Base-by-base conservation (phyloP, 495 filamentous ascomycete genomes). In the Penicillium coprophilum region DNA sequence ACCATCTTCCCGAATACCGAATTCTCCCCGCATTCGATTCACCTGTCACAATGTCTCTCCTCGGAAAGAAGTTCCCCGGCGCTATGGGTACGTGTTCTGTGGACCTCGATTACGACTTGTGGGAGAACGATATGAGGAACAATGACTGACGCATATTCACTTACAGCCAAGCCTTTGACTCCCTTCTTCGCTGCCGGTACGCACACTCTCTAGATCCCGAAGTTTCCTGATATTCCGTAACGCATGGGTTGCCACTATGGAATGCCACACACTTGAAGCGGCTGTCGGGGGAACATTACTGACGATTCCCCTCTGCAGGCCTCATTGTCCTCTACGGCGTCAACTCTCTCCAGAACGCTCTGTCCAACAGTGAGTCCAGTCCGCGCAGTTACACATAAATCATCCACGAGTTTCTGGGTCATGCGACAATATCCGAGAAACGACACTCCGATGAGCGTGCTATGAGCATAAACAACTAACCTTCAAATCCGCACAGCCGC, bases 101-200 rank as follows among this genome's bases (percentile, higher is more conserved):
- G 38, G 47, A 43, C 36, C 27, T 27, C 34, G n/a, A 31, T 24
- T 19, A 31, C 24, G 6, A 24, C 17, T 19, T 6, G 46, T 27
- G 45, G 44, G 20, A 34, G 28, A 27, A 20, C 23, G 17, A 44
- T 32, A 31, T 49, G 48, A 15, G 40, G 45, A 50, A 47, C 36
- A 17, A 40, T 43, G 51, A 73, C 70, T 75, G 57, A 74, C 68
- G 64, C 57, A 67, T 61, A 54, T 48, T 55, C 57, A 62, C 46
- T 56, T 66, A 77, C 73, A 97, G 93, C 89, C 78, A 77, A 81
- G 79, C 92, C 92, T 60, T 83, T 95, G 85, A 85, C 82, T 68
- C 93, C 93, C 52, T 97, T 97, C 85, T 95, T 87, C 82, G 78
- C 82, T 78, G 92, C 93, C 71, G 92, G 93, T 97, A 93, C 70